phyloP scores from a whole-genome alignment of 2,329 filamentous ascomycete genomes.

The Albophoma yamanashiensis region DNA sequence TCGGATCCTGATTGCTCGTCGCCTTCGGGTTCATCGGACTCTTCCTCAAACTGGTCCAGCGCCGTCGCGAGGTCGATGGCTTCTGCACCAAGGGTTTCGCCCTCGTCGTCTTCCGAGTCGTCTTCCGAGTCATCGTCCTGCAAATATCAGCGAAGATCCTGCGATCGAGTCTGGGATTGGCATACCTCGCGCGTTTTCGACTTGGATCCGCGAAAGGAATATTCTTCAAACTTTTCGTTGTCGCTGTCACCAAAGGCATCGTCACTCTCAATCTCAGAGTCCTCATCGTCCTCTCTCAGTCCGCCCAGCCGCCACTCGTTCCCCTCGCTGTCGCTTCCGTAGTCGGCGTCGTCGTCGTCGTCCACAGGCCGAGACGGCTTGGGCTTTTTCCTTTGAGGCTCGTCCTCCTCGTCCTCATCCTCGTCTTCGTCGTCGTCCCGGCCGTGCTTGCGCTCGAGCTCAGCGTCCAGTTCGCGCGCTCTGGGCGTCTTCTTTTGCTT shows the following conservation, averaged over 20 bases:
- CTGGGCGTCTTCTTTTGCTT: slow-evolving; percentile 37
- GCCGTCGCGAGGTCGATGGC: slow-evolving; percentile 49
- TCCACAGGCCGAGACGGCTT: slow-evolving; percentile 29
- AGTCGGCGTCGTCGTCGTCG: slow-evolving; percentile 52
- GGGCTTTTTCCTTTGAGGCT: slow-evolving; percentile 30
- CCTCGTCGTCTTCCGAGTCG: slow-evolving; percentile 49
- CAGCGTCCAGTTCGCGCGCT: slow-evolving; percentile 39
- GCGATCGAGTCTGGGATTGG: background rate
- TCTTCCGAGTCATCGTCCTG: slow-evolving; percentile 26
- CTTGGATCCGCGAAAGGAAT: slow-evolving; percentile 41
- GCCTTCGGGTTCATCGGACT: slow-evolving; percentile 34
- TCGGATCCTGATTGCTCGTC: slow-evolving; percentile 31
- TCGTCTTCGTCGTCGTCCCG: slow-evolving; percentile 33
- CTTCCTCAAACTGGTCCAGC: slow-evolving; percentile 42
- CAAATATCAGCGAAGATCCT: background rate
- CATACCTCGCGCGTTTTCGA: slow-evolving; percentile 20
- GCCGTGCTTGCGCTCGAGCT: slow-evolving; percentile 31
- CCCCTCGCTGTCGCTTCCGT: slow-evolving; percentile 75
- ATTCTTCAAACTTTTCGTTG: slow-evolving; percentile 74
- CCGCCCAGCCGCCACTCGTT: slow-evolving; percentile 74
- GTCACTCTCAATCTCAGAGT: slow-evolving; percentile 55
- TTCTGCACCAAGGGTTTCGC: slow-evolving; percentile 46
- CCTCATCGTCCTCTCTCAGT: slow-evolving; percentile 44
- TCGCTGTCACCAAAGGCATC: slow-evolving; percentile 86
- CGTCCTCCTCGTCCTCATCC: slow-evolving; percentile 33